Percentiles rank a stretch among this genome's conserved stretches.
Evolutionary conservation across 129 eudicot genomes (phyloP).

Genomic region (Gnaphalium uliginosum): DNA sequence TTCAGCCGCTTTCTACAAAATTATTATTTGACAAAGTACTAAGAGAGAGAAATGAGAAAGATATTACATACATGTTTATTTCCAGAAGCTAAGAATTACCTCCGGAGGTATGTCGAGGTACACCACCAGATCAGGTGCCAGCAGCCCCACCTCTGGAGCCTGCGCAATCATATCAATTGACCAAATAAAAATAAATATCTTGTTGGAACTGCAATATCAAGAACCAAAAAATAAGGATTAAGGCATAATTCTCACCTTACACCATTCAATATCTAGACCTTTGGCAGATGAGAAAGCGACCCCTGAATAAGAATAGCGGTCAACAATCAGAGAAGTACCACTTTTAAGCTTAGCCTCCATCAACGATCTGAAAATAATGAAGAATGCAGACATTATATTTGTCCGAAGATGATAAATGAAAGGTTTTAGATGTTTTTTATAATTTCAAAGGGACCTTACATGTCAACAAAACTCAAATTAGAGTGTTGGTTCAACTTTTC

Average conservation of each 20-base stretch:
- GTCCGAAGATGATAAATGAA: neutral
- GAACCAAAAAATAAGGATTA: neutral
- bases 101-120: constrained; percentile 94
- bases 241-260: constrained; percentile 59
- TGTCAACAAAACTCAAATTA: neutral
- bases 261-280: constrained; percentile 90
- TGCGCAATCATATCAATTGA: constrained; percentile 27
- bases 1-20: constrained; percentile 83
- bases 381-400: neutral
- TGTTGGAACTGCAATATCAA: neutral
- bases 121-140: constrained; percentile 93
- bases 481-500: neutral
- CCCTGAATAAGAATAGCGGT: constrained; percentile 91
- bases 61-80: neutral
- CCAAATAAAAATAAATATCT: neutral
- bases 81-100: constrained; percentile 40
- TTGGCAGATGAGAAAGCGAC: constrained; percentile 96
- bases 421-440: neutral
- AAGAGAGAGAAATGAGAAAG: neutral
- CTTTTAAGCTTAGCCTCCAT: constrained; percentile 86
- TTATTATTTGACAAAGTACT: neutral
- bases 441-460: neutral
- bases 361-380: constrained; percentile 48
- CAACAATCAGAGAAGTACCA: constrained; percentile 83
- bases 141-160: constrained; percentile 87